phyloP scores from a whole-genome alignment of 2,329 filamentous ascomycete species.

The Cyanodermella asteris region DNA sequence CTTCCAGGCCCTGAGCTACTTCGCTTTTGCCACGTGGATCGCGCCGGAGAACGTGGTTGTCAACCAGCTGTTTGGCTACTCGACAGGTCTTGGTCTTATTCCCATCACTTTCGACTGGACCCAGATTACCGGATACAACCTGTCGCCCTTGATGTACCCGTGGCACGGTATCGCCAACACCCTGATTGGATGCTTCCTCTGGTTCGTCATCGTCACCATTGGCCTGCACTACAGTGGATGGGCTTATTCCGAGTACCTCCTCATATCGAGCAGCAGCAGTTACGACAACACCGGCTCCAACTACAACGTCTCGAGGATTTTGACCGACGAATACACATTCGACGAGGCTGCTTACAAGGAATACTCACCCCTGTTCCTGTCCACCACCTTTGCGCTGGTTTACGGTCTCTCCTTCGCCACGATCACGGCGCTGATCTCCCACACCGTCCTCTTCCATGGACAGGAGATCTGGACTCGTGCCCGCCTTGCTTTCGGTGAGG shows the following conservation, averaged over 20 bases:
- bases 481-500: constrained; percentile 31
- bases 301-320: constrained; percentile 44
- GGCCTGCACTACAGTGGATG: constrained; percentile 42
- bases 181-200: constrained; percentile 41
- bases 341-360: constrained; percentile 40
- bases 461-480: constrained; percentile 43
- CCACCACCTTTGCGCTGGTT: constrained; percentile 46
- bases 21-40: constrained; percentile 52
- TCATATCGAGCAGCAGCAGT: constrained; percentile 46
- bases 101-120: constrained; percentile 63
- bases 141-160: constrained; percentile 46
- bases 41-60: constrained; percentile 44
- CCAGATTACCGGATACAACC: constrained; percentile 45
- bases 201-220: constrained; percentile 38
- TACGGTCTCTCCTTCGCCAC: constrained; percentile 55
- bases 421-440: constrained; percentile 45
- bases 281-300: constrained; percentile 46
- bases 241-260: constrained; percentile 43
- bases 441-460: constrained; percentile 45
- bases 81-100: constrained; percentile 42
- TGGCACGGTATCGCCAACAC: constrained; percentile 59
- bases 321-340: constrained; percentile 39
- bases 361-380: constrained; percentile 49
- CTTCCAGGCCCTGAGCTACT: constrained; percentile 46
- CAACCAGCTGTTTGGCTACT: constrained; percentile 53